Conservation (phyloP, 768 basidiomycete genomes). For the Tylopilus balloui region DNA sequence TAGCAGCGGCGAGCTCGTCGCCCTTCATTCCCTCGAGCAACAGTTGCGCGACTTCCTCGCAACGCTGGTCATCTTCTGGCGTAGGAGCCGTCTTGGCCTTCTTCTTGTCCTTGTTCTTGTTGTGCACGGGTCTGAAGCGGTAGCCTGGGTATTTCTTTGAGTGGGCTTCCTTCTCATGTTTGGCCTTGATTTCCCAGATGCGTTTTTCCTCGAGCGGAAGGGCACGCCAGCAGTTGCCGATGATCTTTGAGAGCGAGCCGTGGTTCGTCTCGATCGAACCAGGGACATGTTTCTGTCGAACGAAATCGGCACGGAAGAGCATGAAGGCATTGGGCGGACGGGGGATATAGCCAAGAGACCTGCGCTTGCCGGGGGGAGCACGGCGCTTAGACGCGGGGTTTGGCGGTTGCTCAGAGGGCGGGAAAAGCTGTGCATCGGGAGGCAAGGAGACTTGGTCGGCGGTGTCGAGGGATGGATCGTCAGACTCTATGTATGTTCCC, state of each 20-base stretch:
- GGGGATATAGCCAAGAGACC: slow-evolving; percentile 44
- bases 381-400: slow-evolving; percentile 43
- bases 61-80: slow-evolving; percentile 30
- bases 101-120: slow-evolving; percentile 44
- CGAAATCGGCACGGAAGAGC: slow-evolving; percentile 36
- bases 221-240: slow-evolving; percentile 58
- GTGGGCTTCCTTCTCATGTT: slow-evolving; percentile 70
- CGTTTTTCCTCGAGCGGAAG: slow-evolving; percentile 68
- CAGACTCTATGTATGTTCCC: slow-evolving; percentile 41
- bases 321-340: slow-evolving; percentile 34
- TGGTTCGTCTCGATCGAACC: slow-evolving; percentile 49
- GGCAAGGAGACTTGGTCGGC: slow-evolving; percentile 31
- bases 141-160: slow-evolving; percentile 65
- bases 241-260: slow-evolving; percentile 46
- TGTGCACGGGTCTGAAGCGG: slow-evolving; percentile 42
- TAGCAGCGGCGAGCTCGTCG: slow-evolving; percentile 58
- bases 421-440: slow-evolving; percentile 44
- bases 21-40: slow-evolving; percentile 69
- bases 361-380: slow-evolving; percentile 57
- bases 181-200: slow-evolving; percentile 69
- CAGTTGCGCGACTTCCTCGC: slow-evolving; percentile 56
- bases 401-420: slow-evolving; percentile 43
- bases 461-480: slow-evolving; percentile 21
- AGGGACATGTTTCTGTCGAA: slow-evolving; percentile 44
- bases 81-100: slow-evolving; percentile 24